Base-by-base conservation (phyloP, 2,329 filamentous ascomycete species). In the Aphanoascus verrucosus region DNA sequence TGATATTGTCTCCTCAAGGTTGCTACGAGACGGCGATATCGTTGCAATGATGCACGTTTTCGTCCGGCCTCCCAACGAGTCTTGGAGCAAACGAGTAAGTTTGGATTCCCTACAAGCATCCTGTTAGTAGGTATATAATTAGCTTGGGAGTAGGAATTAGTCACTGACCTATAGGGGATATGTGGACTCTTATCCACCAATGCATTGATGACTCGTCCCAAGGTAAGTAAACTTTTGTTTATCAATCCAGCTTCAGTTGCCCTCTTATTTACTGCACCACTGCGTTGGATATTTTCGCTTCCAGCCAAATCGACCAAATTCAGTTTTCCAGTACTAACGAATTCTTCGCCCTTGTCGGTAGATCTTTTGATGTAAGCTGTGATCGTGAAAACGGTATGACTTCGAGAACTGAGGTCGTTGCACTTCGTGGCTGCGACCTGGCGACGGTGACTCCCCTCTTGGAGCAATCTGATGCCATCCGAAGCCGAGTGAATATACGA, bases 381-480 rank as follows among this genome's bases (percentile, higher is more conserved):
- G 56, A 98, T 87, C 6, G 93, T 97, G 65, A 98, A 98, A 19
- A 98, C 86, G 0, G 93, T 98, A 66, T 98, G 94, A 73, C 90
- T 95, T 68, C 93, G 83, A 62, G 90, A 96, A 70, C 90, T 96
- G 53, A 97, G 81, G 63, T 98, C 93, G 67, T 98, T 98, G 79
- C 93, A 98, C 70, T 97, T 97, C n/a, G 93, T 98, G 3, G 94
- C 89, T 5, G 93, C 94, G n/a, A 98, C 93, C 69, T 98, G 93
- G 48, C 93, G 85, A 70, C 90, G 94, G 71, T 93, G 78, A 68
- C 89, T 96, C 57, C 93, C 94, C 58, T 85, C 79, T 62, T 93
- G 88, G 44, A 98, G 79, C 57, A 96, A 78, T 69, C 87, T 86
- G 69, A 98, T 90, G 56, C 93, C 93, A 49, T 89, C 85, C 11